A percentile compares a stretch with the other conserved stretches of the same genome.
phyloP scores from a whole-genome alignment of 2,329 filamentous ascomycete genomes.

The Neoarthrinium moseri region DNA sequence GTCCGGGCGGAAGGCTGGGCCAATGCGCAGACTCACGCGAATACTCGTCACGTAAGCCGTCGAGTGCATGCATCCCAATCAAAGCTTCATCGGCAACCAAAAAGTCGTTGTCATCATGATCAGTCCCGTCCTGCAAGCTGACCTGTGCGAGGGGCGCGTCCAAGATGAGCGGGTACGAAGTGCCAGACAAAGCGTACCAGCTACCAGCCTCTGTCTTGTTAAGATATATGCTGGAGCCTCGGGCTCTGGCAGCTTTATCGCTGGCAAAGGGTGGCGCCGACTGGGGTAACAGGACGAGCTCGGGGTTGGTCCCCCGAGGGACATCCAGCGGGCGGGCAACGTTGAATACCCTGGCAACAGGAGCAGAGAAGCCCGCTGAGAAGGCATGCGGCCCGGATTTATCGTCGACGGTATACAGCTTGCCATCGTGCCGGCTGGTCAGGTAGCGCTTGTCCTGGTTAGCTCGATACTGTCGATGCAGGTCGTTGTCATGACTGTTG shows the following conservation, averaged over 20 bases:
- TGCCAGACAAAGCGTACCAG: constrained; percentile 92
- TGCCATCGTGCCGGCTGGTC: constrained; percentile 81
- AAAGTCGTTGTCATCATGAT: constrained; percentile 35
- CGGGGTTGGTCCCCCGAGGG: constrained; percentile 62
- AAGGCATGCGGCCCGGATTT: constrained; percentile 59
- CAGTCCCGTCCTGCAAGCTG: constrained; percentile 45
- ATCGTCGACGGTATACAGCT: constrained; percentile 77
- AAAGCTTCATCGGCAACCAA: constrained; percentile 57
- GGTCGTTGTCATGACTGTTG: constrained; percentile 86
- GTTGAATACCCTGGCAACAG: constrained; percentile 87
- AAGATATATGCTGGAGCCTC: constrained; percentile 72
- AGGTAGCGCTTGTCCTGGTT: constrained; percentile 89
- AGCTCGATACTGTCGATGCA: constrained; percentile 75
- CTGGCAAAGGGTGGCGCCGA: constrained; percentile 64
- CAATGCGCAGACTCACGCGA: constrained; percentile 35
- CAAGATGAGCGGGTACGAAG: constrained; percentile 80
- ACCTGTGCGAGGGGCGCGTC: constrained; percentile 54
- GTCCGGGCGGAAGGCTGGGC: constrained; percentile 19
- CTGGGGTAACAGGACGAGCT: constrained; percentile 83
- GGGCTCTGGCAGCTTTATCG: constrained; percentile 47
- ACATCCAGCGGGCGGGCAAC: constrained; percentile 72
- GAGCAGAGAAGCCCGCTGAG: constrained; percentile 67
- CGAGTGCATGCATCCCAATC: constrained; percentile 70
- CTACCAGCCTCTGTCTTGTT: constrained; percentile 84
- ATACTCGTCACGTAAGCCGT: constrained; percentile 30